Evolutionary conservation across 1,139 yeast species (phyloP), one percentile per base, ranked within the genome.

Genomic region (Groenewaldozyma sp.): DNA sequence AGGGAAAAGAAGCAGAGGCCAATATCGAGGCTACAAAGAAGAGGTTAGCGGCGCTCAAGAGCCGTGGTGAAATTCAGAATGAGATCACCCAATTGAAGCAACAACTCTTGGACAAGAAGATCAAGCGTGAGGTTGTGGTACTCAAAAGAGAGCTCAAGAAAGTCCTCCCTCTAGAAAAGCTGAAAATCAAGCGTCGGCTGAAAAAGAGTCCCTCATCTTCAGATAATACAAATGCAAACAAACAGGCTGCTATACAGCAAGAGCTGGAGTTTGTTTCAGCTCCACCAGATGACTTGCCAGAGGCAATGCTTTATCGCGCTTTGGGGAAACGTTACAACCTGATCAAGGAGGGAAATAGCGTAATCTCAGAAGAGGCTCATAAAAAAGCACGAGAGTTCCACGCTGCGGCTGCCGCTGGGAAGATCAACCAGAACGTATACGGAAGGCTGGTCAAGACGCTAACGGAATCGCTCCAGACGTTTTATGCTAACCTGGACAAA

Each of bases 401-500:
- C n/a, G n/a, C n/a, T n/a, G n/a, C 4, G 24, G 20, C 17, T 20
- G 16, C 20, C 22, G 31, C 9, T 32, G 29, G 9, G n/a, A 31
- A 3, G n/a, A n/a, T n/a, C n/a, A 27, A 35, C 17, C 29, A 22
- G 20, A 40, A 43, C 27, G 35, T 40, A 2, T 35, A 37, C 28
- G 41, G 37, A 2, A 14, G 68, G 42, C 45, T 81, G 14, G 66
- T 68, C 42, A 73, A 74, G 41, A 62, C 64, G 5, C 60, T 78
- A 13, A 76, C 74, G 50, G 62, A 62, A 13, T 53, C 69, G 1
- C 52, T 76, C 20, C 64, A 61, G 5, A 72, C 69, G 17, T 67
- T 76, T 36, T 82, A 77, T 39, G 65, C 72, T 63, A 71, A 80
- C 36, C 72, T 82, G 56, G 73, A 69, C 49, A 31, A 20, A n/a